A percentile compares a stretch with the other conserved stretches of the same genome.
Conservation (phyloP, 306 rosid genomes). For the Castanopsis chinensis region DNA sequence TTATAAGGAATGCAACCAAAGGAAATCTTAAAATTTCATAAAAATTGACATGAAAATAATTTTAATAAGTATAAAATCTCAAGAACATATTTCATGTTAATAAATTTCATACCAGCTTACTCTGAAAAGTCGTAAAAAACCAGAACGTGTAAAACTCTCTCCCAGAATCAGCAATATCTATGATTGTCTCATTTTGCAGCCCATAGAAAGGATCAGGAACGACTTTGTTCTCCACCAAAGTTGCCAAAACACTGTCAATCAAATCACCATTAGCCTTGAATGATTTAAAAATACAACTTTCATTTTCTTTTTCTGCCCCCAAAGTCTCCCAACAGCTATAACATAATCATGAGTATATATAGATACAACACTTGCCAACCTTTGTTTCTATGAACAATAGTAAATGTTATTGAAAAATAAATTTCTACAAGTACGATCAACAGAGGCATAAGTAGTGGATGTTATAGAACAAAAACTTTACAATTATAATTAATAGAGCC, state of each 20-base stretch:
- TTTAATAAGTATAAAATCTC: neutral
- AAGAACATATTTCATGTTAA: neutral
- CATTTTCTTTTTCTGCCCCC: neutral
- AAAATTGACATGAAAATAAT: neutral
- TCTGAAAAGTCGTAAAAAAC: slow-evolving; percentile 73
- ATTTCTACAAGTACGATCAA: neutral
- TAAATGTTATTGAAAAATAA: neutral
- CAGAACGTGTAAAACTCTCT: slow-evolving; percentile 88
- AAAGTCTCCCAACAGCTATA: neutral
- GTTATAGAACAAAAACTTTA: too few relatives aligned
- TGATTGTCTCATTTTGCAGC: slow-evolving; percentile 57
- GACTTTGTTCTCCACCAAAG: slow-evolving; percentile 76
- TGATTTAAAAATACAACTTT: neutral
- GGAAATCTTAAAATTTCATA: neutral
- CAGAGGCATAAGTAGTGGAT: neutral
- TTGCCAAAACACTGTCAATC: slow-evolving; percentile 68
- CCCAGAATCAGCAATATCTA: slow-evolving; percentile 93
- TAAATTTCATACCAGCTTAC: slow-evolving; percentile 56
- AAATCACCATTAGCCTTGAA: slow-evolving; percentile 2
- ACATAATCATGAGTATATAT: neutral
- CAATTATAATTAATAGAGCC: too few relatives aligned
- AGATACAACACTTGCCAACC: neutral
- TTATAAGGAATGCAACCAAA: neutral
- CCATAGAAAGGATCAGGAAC: slow-evolving; percentile 94
- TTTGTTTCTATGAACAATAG: neutral